A percentile compares a stretch with the other conserved stretches of the same genome.
phyloP scores from a whole-genome alignment of 495 filamentous ascomycete species.

The Hypoxylon perforatum region DNA sequence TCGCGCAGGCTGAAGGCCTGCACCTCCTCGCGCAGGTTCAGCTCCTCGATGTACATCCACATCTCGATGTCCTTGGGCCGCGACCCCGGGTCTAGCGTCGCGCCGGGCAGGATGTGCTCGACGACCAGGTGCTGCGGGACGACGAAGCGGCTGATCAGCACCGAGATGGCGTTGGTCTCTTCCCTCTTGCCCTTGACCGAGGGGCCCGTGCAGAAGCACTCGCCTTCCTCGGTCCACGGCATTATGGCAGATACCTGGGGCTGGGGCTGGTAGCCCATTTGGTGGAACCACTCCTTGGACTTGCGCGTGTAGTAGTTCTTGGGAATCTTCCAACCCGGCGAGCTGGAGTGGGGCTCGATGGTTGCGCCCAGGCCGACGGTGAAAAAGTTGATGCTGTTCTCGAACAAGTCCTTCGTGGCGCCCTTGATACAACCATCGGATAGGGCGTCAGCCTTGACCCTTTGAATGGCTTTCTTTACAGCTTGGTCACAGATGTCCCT shows the following conservation, averaged over 20 bases:
- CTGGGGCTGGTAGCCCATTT: conserved; percentile 37
- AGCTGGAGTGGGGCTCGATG: conserved; percentile 44
- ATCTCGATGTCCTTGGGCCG: conserved; percentile 71
- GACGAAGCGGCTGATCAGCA: conserved; percentile 59
- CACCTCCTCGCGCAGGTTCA: conserved; percentile 41
- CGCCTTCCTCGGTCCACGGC: conserved; percentile 69
- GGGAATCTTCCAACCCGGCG: conserved; percentile 37
- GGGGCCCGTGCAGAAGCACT: conserved; percentile 73
- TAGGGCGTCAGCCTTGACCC: conserved; percentile 50
- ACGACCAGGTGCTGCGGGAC: conserved; percentile 67
- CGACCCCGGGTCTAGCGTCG: conserved; percentile 63
- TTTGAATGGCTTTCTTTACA: conserved; percentile 46
- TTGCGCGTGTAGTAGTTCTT: conserved; percentile 12
- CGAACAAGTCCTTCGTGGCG: conserved; percentile 42
- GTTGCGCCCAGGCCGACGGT: conserved; percentile 49
- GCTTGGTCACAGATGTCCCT: conserved; percentile 42
- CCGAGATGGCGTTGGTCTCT: conserved; percentile 55
- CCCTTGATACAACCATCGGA: conserved; percentile 41
- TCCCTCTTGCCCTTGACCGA: conserved; percentile 32
- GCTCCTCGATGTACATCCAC: conserved; percentile 60
- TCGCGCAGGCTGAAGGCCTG: conserved; percentile 42
- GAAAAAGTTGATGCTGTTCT: conserved; percentile 56
- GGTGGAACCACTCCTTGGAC: conserved; percentile 38
- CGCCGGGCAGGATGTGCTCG: conserved; percentile 68
- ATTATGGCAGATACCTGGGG: conserved; percentile 58